Evolutionary conservation across 1,139 yeast species (phyloP).

Genomic region (Wickerhamiella pararugosa): DNA sequence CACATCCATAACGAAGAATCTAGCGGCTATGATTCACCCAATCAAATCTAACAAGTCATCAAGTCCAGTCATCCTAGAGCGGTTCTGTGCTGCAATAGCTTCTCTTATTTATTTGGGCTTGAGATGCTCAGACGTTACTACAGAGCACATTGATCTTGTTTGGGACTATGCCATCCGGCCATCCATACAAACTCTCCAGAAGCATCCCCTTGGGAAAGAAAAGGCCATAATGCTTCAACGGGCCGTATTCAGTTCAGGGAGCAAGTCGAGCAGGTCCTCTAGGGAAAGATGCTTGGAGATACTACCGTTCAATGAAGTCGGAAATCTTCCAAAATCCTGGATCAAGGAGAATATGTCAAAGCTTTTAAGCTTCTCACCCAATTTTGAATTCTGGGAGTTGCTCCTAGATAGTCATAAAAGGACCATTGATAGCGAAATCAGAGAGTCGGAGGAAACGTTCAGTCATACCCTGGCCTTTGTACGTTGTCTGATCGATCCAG

Average conservation of each 20-base stretch:
- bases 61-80: constrained; percentile 1
- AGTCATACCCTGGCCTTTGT: background rate
- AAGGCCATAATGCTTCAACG: background rate
- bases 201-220: background rate
- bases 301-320: constrained; percentile 2
- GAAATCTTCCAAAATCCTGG: constrained; percentile 5
- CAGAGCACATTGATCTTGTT: background rate
- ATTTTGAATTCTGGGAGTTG: constrained; percentile 3
- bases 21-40: constrained; percentile 6
- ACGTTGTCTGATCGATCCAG: background rate
- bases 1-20: constrained; percentile 1
- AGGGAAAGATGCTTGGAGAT: background rate
- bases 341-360: constrained; percentile 1
- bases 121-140: background rate
- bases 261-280: background rate
- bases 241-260: background rate
- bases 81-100: background rate
- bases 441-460: background rate
- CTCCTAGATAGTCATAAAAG: constrained; percentile 1
- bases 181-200: background rate
- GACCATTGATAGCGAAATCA: background rate
- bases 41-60: constrained; percentile 1
- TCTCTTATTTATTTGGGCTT: constrained; percentile 2
- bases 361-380: background rate
- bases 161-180: constrained; percentile 3